A percentile compares a stretch with the other conserved stretches of the same genome.
Evolutionary conservation across 2,329 filamentous ascomycete species (phyloP).

Genomic region (Colletotrichum sp.): DNA sequence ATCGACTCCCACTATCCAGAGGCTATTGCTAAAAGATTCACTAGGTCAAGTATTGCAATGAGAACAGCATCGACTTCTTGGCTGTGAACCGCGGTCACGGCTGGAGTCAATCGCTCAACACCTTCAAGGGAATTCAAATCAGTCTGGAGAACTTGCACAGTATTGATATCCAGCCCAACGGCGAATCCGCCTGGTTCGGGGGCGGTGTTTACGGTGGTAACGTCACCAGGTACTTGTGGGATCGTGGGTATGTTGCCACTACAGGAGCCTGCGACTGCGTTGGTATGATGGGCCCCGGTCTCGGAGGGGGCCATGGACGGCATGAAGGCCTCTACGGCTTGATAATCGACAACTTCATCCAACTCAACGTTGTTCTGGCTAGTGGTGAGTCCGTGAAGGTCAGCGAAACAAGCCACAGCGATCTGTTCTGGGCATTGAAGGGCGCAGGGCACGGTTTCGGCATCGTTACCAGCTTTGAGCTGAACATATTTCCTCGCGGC

Average conservation of each 20-base stretch:
- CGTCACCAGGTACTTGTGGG: not conserved
- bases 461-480: conserved; percentile 50
- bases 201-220: not conserved
- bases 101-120: conserved; percentile 6
- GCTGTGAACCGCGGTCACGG: conserved; percentile 26
- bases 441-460: not conserved
- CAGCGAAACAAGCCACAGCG: conserved; percentile 26
- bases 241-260: conserved; percentile 11
- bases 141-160: conserved; percentile 15
- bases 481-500: conserved; percentile 35
- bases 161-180: not conserved
- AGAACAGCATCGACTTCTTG: conserved; percentile 26
- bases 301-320: conserved; percentile 63
- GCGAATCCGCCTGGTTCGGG: not conserved
- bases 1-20: not conserved
- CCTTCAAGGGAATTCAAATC: conserved; percentile 28
- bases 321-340: conserved; percentile 59
- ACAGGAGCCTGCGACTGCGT: conserved; percentile 59
- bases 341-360: conserved; percentile 56
- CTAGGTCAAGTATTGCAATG: conserved; percentile 26
- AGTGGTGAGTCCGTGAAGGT: conserved; percentile 46
- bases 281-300: conserved; percentile 50
- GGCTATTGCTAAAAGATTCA: not conserved
- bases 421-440: not conserved
- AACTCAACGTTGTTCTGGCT: conserved; percentile 55